Base-by-base conservation (phyloP, 768 basidiomycete genomes). In the Termitomyces sp. region DNA sequence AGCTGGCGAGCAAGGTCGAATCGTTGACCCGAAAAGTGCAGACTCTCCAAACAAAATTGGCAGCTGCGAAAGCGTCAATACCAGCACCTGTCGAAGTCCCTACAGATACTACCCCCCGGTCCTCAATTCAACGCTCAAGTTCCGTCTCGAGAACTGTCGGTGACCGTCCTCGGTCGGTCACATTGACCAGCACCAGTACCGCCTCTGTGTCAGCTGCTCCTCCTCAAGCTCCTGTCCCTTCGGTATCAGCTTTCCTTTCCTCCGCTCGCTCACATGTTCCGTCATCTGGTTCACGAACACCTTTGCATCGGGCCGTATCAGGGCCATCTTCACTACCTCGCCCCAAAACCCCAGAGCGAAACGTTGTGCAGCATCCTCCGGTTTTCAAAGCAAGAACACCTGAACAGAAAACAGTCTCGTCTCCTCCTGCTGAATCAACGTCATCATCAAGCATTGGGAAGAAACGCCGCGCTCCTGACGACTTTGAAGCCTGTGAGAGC, bases 401-500 rank as follows among this genome's bases (percentile, higher is more conserved):
- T 24, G 81, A 84, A 64, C 71, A 67, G 50, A 67, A 65, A 32
- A 58, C 69, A 63, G 62, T 63, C n/a, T 69, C 73, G 8, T 58
- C 61, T 35, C 53, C 58, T 35, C 68, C 67, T 42, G 63, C 69
- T 28, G 72, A 67, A 49, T 65, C 69, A 11, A 66, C 71, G 54
- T 70, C 74, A 44, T 70, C 77, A 50, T 70, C 75, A 2, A 73
- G 81, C 16, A 80, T 83, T 39, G 86, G 89, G 35, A 87, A 85
- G 76, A 92, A 92, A 69, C 82, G 91, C 12, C 83, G 84, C 24
- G 87, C 85, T 32, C 91, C 91, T 2, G 91, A 92, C 58, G 90
- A 92, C 66, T 89, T 89, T 63, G 89, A 91, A 54, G 79, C 64
- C 68, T 81, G 72, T 56, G 79, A 81, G 55, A 74, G 69, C 56